A percentile compares a stretch with the other conserved stretches of the same genome.
phyloP scores from a whole-genome alignment of 257 asterid genomes.

The Solanum pimpinellifolium region DNA sequence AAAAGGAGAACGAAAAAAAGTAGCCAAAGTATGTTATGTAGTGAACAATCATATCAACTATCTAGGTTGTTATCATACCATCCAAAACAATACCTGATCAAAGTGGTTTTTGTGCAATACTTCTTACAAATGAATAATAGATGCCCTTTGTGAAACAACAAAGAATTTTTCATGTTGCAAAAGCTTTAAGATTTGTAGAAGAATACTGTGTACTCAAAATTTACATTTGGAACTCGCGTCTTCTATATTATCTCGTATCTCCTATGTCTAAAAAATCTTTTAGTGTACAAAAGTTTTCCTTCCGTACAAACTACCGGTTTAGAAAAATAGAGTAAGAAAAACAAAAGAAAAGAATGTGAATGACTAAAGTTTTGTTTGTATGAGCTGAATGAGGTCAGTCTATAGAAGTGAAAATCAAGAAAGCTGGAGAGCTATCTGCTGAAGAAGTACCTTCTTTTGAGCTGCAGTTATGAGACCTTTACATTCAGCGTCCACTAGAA shows the following conservation, averaged over 20 bases:
- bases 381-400: background rate
- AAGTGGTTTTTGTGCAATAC: background rate
- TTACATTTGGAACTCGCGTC: background rate
- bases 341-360: background rate
- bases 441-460: slow-evolving; percentile 72
- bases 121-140: background rate
- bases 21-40: background rate
- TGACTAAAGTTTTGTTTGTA: background rate
- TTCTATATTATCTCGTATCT: background rate
- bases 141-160: background rate
- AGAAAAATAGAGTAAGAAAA: background rate
- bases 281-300: background rate
- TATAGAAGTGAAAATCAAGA: slow-evolving; percentile 23
- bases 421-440: slow-evolving; percentile 69
- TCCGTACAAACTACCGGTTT: background rate
- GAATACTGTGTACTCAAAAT: background rate
- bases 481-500: slow-evolving; percentile 72
- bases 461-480: slow-evolving; percentile 54
- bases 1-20: background rate
- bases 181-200: background rate
- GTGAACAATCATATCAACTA: background rate
- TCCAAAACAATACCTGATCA: background rate
- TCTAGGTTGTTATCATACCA: background rate
- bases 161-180: background rate
- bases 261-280: background rate